Evolutionary conservation across 108 stramenopile genomes (phyloP), one percentile per base, ranked within the genome.

Genomic region (Cylindrotheca closterium): DNA sequence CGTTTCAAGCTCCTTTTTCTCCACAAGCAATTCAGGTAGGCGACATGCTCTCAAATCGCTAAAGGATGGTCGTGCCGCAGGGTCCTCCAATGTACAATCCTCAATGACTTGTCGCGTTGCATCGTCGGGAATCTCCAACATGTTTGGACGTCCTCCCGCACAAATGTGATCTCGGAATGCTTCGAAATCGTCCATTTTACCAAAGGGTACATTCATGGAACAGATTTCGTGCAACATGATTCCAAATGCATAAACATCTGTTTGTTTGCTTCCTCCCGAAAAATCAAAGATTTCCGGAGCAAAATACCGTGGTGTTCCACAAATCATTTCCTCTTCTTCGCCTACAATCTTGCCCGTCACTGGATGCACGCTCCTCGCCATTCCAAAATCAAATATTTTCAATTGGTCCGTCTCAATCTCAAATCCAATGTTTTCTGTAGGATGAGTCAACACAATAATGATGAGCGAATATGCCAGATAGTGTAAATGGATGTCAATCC

Each of bases 241-340:
- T 8, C 82, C 86, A 62, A 87, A 87, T 1, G 81, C 80, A 65
- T 82, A 88, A 12, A 83, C 86, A 67, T 89, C 88, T 15, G 78
- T 79, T 15, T 51, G 58, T 27, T 60, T 57, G 62, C 77, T 73
- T 60, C 86, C 86, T 10, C 67, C 67, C 47, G 59, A 55, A 24
- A 65, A 68, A 2, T 61, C 47, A 22, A 71, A 70, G n/a, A 83
- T 71, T 47, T 67, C 66, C 15, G 66, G 82, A 21, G 82, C 73
- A 79, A 88, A 80, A 50, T 85, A 85, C n/a, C 84, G 77, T 26
- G 77, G 47, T 12, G 67, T 63, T 19, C 86, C 86, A 1, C 66
- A 45, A 42, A 42, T 42, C 7, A 15, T 7, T 10, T 42, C 10
- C 15, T 42, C 37, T 3, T 79, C 82, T n/a, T 79, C 58, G 31